phyloP scores from a whole-genome alignment of 1,139 yeast genomes.

The Suhomyces chickasaworum region DNA sequence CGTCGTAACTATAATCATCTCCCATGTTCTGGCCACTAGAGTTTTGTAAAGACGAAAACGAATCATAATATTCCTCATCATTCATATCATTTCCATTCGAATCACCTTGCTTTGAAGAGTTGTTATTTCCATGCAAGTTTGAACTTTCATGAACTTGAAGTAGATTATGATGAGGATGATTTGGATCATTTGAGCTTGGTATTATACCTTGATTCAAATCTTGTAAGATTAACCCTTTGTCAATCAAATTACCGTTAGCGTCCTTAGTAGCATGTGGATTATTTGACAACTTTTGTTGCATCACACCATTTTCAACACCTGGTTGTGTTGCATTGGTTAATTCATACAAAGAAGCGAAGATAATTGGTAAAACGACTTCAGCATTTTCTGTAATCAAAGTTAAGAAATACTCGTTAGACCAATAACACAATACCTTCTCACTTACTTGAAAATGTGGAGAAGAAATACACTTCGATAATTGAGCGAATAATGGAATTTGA shows the following conservation, averaged over 20 bases:
- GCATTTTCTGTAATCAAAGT: constrained; percentile 88
- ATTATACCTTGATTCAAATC: constrained; percentile 24
- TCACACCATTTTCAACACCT: constrained; percentile 49
- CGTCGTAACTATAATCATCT: constrained; percentile 22
- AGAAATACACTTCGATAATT: constrained; percentile 89
- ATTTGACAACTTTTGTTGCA: constrained; percentile 46
- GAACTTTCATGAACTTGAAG: constrained; percentile 16
- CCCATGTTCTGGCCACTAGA: constrained; percentile 16
- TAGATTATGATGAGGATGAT: constrained; percentile 23
- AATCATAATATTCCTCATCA: constrained; percentile 50
- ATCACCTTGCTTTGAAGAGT: constrained; percentile 18
- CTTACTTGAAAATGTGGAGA: constrained; percentile 97
- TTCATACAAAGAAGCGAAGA: constrained; percentile 88
- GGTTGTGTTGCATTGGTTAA: constrained; percentile 60
- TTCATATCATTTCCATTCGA: constrained; percentile 32
- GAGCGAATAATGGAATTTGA: constrained; percentile 92
- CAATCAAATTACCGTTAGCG: constrained; percentile 51
- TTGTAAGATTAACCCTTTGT: constrained; percentile 38
- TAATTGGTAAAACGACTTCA: constrained; percentile 88
- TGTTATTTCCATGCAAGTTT: constrained; percentile 4
- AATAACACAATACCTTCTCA: constrained; percentile 89
- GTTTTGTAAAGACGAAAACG: constrained; percentile 42
- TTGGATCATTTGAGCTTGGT: constrained; percentile 23
- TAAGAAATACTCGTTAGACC: constrained; percentile 94
- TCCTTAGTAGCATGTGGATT: constrained; percentile 46